Conservation (phyloP, 2,329 filamentous ascomycete genomes). For the Colletotrichum karsti region DNA sequence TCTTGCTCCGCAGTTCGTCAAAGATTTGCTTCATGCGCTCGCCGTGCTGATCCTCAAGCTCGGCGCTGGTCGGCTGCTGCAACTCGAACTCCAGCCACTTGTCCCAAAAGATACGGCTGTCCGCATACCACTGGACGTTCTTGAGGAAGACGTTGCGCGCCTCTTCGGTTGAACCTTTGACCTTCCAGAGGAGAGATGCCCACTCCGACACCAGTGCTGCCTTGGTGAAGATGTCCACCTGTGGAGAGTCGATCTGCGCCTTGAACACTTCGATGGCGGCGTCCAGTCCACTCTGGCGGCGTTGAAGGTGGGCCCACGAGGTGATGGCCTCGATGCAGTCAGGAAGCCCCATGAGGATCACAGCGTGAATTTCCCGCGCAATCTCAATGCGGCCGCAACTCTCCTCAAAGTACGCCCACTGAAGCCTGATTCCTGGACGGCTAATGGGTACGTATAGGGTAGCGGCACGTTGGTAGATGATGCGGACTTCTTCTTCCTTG, state of each 20-base stretch:
- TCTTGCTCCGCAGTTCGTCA: conserved; percentile 77
- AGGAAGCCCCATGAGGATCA: conserved; percentile 79
- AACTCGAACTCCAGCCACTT: conserved; percentile 91
- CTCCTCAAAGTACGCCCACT: conserved; percentile 96
- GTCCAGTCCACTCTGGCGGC: conserved; percentile 84
- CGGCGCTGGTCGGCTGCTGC: conserved; percentile 76
- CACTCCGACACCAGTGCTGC: conserved; percentile 89
- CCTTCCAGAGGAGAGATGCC: conserved; percentile 87
- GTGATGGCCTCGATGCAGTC: conserved; percentile 88
- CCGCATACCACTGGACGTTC: conserved; percentile 84
- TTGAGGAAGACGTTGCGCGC: conserved; percentile 85
- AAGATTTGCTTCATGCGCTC: conserved; percentile 84
- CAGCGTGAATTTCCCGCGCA: conserved; percentile 84
- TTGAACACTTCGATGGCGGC: conserved; percentile 87
- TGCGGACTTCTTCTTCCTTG: conserved; percentile 90
- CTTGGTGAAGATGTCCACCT: conserved; percentile 81
- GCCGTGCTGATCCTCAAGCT: conserved; percentile 71
- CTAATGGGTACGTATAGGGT: conserved; percentile 89
- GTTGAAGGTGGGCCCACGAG: conserved; percentile 86
- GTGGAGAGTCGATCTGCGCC: conserved; percentile 77
- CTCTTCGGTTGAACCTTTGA: conserved; percentile 81
- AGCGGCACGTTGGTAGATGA: conserved; percentile 89
- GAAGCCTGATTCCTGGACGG: conserved; percentile 82
- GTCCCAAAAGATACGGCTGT: conserved; percentile 89
- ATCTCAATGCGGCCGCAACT: conserved; percentile 79